phyloP scores from a whole-genome alignment of 768 basidiomycete species.

The Wakefieldia striispora region DNA sequence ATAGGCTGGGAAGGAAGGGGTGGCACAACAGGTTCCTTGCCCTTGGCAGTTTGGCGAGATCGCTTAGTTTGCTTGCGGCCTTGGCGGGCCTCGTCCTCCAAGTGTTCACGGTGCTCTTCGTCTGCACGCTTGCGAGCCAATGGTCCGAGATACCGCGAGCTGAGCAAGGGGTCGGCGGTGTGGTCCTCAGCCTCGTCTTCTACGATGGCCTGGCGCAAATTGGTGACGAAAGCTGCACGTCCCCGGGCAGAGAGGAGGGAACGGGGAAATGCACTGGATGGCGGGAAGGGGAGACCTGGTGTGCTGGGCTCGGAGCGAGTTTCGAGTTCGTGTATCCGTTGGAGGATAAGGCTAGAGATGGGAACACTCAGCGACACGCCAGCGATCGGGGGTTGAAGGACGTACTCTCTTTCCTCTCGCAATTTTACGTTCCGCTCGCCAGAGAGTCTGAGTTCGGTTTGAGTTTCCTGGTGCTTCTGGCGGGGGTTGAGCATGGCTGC shows the following conservation, averaged over 20 bases:
- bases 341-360: slow-evolving; percentile 45
- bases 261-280: slow-evolving; percentile 49
- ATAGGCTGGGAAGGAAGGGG: slow-evolving; percentile 24
- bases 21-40: slow-evolving; percentile 33
- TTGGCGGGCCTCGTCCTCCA: slow-evolving; percentile 48
- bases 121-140: slow-evolving; percentile 43
- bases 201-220: slow-evolving; percentile 46
- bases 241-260: slow-evolving; percentile 42
- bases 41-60: slow-evolving; percentile 36
- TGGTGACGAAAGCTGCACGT: slow-evolving; percentile 44
- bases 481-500: background rate
- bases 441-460: slow-evolving; percentile 54
- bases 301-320: slow-evolving; percentile 34
- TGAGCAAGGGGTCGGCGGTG: slow-evolving; percentile 42
- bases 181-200: slow-evolving; percentile 47
- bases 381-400: slow-evolving; percentile 6
- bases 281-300: slow-evolving; percentile 35
- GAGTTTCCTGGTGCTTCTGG: slow-evolving; percentile 61
- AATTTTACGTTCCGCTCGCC: slow-evolving; percentile 63
- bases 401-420: slow-evolving; percentile 63
- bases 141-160: slow-evolving; percentile 47
- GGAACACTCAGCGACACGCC: slow-evolving; percentile 1
- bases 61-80: slow-evolving; percentile 35
- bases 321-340: slow-evolving; percentile 64
- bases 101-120: slow-evolving; percentile 39